phyloP scores from a whole-genome alignment of 495 filamentous ascomycete genomes.

The Penicillium cosmopolitanum region DNA sequence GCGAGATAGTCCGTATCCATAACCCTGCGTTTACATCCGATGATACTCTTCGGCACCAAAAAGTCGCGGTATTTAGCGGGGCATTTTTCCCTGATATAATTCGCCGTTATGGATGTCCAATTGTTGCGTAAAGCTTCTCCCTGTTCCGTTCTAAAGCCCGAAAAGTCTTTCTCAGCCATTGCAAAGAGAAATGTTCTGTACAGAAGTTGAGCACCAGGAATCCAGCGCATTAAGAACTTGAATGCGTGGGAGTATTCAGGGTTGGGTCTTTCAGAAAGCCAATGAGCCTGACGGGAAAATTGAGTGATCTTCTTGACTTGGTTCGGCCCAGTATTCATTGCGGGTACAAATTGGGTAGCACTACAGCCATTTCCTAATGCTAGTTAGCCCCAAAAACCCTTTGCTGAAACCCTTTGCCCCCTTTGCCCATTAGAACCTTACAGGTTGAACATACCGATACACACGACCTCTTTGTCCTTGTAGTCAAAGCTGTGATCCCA shows the following conservation, averaged over 20 bases:
- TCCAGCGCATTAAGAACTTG: slow-evolving; percentile 27
- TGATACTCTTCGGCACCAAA: not conserved
- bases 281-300: slow-evolving; percentile 55
- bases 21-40: not conserved
- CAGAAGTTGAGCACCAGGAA: slow-evolving; percentile 30
- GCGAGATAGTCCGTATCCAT: not conserved
- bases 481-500: slow-evolving; percentile 62
- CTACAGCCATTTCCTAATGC: slow-evolving; percentile 41
- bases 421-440: too few species aligned
- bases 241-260: slow-evolving; percentile 26
- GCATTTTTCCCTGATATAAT: slow-evolving; percentile 7
- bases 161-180: slow-evolving; percentile 26
- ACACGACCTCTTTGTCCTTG: slow-evolving; percentile 55
- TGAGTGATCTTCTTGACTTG: slow-evolving; percentile 48
- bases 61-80: not conserved
- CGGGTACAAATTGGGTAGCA: slow-evolving; percentile 48
- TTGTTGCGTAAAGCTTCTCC: not conserved
- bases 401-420: too few species aligned
- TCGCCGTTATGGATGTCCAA: not conserved
- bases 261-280: slow-evolving; percentile 45
- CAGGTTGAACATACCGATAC: slow-evolving; percentile 48
- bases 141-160: not conserved
- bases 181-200: slow-evolving; percentile 18
- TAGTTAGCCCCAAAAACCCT: too few species aligned
- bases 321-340: slow-evolving; percentile 28